A percentile compares a stretch with the other conserved stretches of the same genome.
These are phyloP conservation scores for Pythium volutum DNA, from an alignment of 352 stramenopile genomes.

Conservation along the genomic window DNA sequence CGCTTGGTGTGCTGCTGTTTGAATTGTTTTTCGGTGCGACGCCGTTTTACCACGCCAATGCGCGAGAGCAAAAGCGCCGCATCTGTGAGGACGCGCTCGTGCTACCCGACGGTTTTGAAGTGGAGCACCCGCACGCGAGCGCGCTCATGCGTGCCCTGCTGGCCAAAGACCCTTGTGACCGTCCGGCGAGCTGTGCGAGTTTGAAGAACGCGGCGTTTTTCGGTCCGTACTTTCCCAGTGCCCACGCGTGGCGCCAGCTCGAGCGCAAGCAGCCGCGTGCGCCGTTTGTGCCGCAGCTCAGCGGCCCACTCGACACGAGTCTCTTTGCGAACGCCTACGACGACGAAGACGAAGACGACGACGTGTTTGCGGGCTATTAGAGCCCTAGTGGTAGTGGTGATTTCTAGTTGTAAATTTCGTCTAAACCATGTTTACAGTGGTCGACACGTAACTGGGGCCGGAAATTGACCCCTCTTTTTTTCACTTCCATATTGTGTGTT, in stretches of 20 bases:
- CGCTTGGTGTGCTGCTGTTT: constrained; percentile 77
- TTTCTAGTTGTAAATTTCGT: background rate
- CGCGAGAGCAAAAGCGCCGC: constrained; percentile 60
- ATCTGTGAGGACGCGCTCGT: constrained; percentile 55
- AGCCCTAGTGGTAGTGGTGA: constrained; percentile 3
- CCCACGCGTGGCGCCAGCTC: constrained; percentile 45
- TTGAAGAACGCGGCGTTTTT: constrained; percentile 52
- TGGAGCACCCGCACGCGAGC: constrained; percentile 33
- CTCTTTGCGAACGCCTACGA: constrained; percentile 54
- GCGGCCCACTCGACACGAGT: constrained; percentile 59
- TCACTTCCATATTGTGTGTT: too few relatives aligned
- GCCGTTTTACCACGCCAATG: constrained; percentile 88
- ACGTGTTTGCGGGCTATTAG: constrained; percentile 38
- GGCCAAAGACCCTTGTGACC: constrained; percentile 43
- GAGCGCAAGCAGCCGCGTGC: constrained; percentile 29
- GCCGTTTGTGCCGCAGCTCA: constrained; percentile 61
- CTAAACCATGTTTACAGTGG: too few relatives aligned
- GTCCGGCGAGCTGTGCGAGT: constrained; percentile 39
- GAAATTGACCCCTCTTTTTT: too few relatives aligned
- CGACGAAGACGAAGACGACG: constrained; percentile 34
- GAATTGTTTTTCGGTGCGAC: constrained; percentile 57
- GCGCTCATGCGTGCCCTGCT: constrained; percentile 46
- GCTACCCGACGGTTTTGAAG: constrained; percentile 56
- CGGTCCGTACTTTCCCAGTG: constrained; percentile 37
- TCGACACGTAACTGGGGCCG: too few relatives aligned